Evolutionary conservation across 1,284 basidiomycete species (phyloP), one percentile per base, ranked within the genome.

Genomic region (Athelia sp.): DNA sequence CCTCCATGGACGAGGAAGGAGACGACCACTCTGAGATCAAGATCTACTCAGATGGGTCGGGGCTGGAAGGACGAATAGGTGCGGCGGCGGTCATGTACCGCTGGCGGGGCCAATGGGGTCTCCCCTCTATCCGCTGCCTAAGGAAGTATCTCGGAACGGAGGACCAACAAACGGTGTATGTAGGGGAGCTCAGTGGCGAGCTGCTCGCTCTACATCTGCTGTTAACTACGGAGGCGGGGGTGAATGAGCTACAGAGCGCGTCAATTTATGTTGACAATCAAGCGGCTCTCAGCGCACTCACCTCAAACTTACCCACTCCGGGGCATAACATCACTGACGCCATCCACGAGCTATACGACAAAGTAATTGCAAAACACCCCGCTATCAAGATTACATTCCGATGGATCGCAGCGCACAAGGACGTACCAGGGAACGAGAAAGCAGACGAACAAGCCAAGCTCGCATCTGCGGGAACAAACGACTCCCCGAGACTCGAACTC

Each of bases 341-440:
- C 9, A 49, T 58, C 47, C 52, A 52, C 35, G 15, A 13, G n/a
- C 13, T 23, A 11, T 43, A 52, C 17, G 15, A 4, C 3, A 10
- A 6, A 34, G 15, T 53, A 13, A 45, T 6, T 2, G 10, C 31
- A 19, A n/a, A 26, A 10, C 42, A 45, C 17, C 21, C 26, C 23
- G 23, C 21, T 1, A 29, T 55, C 4, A 3, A 36, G 10, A 23
- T 58, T 18, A 15, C 21, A 32, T 26, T 56, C 23, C 42, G 32
- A 10, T 57, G 57, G 57, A 46, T 53, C 10, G 56, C 57, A 19
- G 50, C 52, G 1, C 57, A 57, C 49, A 26, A 46, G n/a, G 54
- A 47, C 8, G 47, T 56, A 2, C 46, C 34, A 19, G 54, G 55
- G 15, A 56, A 55, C 48, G 53, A 56, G 36, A 13, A 21, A 36